Base-by-base conservation (phyloP, 2,329 filamentous ascomycete species). In the Clonostachys rhizophaga region DNA sequence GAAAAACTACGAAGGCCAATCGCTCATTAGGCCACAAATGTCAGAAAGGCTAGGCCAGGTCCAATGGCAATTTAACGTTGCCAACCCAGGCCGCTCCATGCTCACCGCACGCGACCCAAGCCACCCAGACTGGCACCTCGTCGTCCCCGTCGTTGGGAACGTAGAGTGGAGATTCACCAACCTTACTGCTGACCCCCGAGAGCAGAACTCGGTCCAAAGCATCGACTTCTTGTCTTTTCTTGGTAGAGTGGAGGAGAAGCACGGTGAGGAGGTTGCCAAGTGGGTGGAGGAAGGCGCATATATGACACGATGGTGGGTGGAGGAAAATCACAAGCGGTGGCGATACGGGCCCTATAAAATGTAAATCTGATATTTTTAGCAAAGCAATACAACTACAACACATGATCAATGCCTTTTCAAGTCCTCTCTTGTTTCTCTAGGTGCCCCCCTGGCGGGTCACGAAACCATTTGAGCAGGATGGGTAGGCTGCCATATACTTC, bases 31-130 rank as follows among this genome's bases (percentile, higher is more conserved):
- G 10, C 66, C 68, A 2, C 68, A 64, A 47, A 57, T 63, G 35
- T 39, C 36, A 13, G 49, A 57, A 13, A 55, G 65, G 16, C 59
- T 62, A 42, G 61, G 62, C 7, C 61, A 64, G 5, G 64, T 49
- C n/a, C 51, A 51, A 64, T 7, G 80, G 80, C 41, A 83, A 62
- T 49, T 79, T 76, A 46, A 79, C 76, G 20, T 82, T 77, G 57
- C 87, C 50, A 57, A 57, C 47, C 46, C 52, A 14, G 55, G 55
- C 18, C 14, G 36, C 14, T 51, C 51, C 35, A 47, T 49, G n/a
- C 52, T 55, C 43, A 41, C 56, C 14, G 51, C 47, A 13, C 46
- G 54, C n/a, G 54, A 54, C 34, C 50, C 43, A 33, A 52, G 41
- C 30, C 47, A 49, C n/a, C 43, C 49, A 18, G 20, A 42, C 4